Conservation (phyloP, 352 stramenopile genomes). For the Phytophthora foliorum region DNA sequence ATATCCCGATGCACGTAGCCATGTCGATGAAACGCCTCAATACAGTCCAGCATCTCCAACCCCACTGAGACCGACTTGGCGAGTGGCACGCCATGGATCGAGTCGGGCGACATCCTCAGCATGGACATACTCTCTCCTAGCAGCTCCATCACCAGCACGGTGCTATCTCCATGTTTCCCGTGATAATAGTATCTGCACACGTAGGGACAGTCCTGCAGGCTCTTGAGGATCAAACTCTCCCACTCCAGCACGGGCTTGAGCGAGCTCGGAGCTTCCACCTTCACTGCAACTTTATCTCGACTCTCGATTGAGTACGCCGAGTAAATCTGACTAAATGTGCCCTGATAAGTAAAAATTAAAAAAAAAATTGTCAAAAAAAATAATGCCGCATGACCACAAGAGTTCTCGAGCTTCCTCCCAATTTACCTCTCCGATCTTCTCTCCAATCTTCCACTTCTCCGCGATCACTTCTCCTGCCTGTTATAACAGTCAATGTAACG, state of each 20-base stretch:
- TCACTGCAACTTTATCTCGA: slow-evolving; percentile 83
- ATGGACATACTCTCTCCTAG: slow-evolving; percentile 92
- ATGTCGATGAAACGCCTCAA: slow-evolving; percentile 87
- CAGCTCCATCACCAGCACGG: slow-evolving; percentile 90
- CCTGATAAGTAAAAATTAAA: slow-evolving; percentile 38
- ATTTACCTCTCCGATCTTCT: slow-evolving; percentile 89
- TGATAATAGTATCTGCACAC: slow-evolving; percentile 90
- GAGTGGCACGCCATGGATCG: slow-evolving; percentile 81
- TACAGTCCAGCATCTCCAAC: slow-evolving; percentile 90
- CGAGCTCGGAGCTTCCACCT: slow-evolving; percentile 87
- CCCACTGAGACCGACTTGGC: slow-evolving; percentile 77
- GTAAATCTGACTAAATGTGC: slow-evolving; percentile 92
- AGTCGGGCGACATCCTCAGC: slow-evolving; percentile 81
- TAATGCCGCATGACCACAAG: background rate
- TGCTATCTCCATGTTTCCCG: slow-evolving; percentile 87
- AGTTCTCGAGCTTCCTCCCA: background rate
- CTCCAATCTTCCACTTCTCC: slow-evolving; percentile 85
- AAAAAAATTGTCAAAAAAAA: slow-evolving; percentile 10
- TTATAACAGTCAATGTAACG: slow-evolving; percentile 4
- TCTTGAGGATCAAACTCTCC: slow-evolving; percentile 91
- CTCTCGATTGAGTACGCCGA: slow-evolving; percentile 83
- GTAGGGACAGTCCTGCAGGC: slow-evolving; percentile 82
- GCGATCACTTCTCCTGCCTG: slow-evolving; percentile 87
- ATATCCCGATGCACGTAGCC: slow-evolving; percentile 92
- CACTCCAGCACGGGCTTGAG: slow-evolving; percentile 91